Base-by-base conservation (phyloP, 306 rosid genomes). In the Lathyrus aphaca region DNA sequence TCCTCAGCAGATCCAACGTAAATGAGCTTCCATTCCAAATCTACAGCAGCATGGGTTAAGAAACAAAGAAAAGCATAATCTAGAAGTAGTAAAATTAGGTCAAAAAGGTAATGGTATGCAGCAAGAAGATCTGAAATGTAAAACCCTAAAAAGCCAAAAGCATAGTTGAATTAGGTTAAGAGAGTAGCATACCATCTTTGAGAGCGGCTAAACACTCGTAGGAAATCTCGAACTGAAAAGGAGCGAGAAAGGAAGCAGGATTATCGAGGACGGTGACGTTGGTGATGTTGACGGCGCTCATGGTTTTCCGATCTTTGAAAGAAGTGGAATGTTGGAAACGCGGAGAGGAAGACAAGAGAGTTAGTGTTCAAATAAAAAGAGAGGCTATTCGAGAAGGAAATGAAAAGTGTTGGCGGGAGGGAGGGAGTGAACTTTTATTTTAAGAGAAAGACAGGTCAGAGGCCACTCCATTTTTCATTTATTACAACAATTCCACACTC, bases 1-100 rank as follows among this genome's bases (percentile, higher is more conserved):
- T 90, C 97, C 82, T 90, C 97, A 23, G 97, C 96, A 69, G 97
- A 90, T 61, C 97, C 97, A 35, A 93, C 98, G 23, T 93, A 93
- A 50, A 77, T 88, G 59, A 93, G 98, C 81, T 93, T 90, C 98
- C 97, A 88, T 73, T 93, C 98, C 85, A 90, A 80, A 80, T 90
- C 92, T 93, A 86, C 42, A 29, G 8, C 23, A 78, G 16, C 19
- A 75, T 19, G 0, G 37, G 10, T 64, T 62, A 42, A 50, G 40
- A 37, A 46, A 43, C 32, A 19, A 30, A 19, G 29, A 32, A 44
- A 49, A 66, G 60, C 5, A 35, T 23, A 55, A 58, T 43, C 39
- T 13, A 15, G 21, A 5, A 74, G 39, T 57, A 17, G 13, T 16
- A 53, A 57, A 57, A 59, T 32, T 71, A 44, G 68, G 49, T 69